These are phyloP conservation scores for Mucor circinelloides DNA, from an alignment of 371 early-diverging fungal genomes.

Conservation along the genomic window DNA sequence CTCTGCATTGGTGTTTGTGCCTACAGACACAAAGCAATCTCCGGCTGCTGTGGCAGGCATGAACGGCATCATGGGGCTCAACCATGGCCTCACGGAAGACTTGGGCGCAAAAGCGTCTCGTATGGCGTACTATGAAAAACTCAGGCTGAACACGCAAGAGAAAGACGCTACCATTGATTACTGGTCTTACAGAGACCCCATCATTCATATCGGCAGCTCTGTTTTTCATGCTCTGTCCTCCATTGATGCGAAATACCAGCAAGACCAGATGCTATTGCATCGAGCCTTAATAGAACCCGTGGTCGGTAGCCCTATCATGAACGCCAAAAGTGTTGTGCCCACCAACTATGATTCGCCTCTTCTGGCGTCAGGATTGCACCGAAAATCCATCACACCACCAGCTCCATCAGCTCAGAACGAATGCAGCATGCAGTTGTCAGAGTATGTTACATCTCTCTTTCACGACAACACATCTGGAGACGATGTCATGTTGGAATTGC, in stretches of 20 bases:
- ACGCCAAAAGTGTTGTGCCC: slow-evolving; percentile 24
- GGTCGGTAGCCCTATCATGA: slow-evolving; percentile 32
- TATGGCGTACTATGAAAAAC: slow-evolving; percentile 25
- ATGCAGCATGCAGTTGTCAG: not conserved
- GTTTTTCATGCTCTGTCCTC: slow-evolving; percentile 20
- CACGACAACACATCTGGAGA: not conserved
- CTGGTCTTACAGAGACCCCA: slow-evolving; percentile 24
- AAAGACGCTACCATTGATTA: slow-evolving; percentile 7
- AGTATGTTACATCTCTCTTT: not conserved
- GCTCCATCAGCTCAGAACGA: not conserved
- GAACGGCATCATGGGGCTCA: slow-evolving; percentile 29
- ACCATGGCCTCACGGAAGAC: slow-evolving; percentile 39
- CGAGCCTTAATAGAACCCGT: slow-evolving; percentile 27
- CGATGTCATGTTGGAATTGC: not conserved
- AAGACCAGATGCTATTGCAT: slow-evolving; percentile 22
- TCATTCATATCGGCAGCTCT: slow-evolving; percentile 3
- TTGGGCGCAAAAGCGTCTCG: slow-evolving; percentile 40
- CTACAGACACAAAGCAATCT: slow-evolving; percentile 28
- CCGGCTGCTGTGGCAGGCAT: slow-evolving; percentile 28
- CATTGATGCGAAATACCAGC: slow-evolving; percentile 19
- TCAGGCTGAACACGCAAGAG: not conserved
- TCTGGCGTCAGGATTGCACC: not conserved
- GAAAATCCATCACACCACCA: not conserved
- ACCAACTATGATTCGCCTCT: not conserved
- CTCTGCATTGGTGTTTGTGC: slow-evolving; percentile 34